A percentile compares a stretch with the other conserved stretches of the same genome.
Conservation (phyloP, 768 basidiomycete species). For the Infundibulicybe gibba region DNA sequence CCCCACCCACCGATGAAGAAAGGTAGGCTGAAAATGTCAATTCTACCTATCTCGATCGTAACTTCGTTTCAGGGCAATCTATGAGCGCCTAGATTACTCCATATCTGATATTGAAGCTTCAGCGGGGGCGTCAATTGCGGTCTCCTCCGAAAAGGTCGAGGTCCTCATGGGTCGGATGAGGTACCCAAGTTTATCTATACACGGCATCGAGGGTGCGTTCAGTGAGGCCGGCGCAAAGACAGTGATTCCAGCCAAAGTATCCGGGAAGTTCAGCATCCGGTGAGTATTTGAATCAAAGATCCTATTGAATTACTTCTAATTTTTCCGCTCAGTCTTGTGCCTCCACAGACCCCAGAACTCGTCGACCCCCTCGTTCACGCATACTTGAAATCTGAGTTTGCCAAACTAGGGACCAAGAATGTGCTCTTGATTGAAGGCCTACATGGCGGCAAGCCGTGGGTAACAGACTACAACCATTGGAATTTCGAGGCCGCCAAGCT, state of each 20-base stretch:
- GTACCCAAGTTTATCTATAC: conserved; percentile 81
- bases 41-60: not conserved
- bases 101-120: conserved; percentile 70
- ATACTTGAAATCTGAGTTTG: conserved; percentile 78
- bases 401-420: conserved; percentile 84
- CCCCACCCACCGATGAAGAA: conserved; percentile 69
- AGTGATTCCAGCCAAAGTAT: conserved; percentile 87
- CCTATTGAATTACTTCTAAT: not conserved
- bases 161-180: conserved; percentile 95
- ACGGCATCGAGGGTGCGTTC: conserved; percentile 96
- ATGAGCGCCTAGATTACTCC: conserved; percentile 71
- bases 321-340: conserved; percentile 54
- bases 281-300: conserved; percentile 24
- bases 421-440: conserved; percentile 65
- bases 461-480: conserved; percentile 84
- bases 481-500: conserved; percentile 86
- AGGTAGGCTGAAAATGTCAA: conserved; percentile 32
- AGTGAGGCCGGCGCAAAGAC: conserved; percentile 82
- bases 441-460: conserved; percentile 89
- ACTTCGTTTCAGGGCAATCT: conserved; percentile 48
- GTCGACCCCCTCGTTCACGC: conserved; percentile 67
- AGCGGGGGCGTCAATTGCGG: conserved; percentile 70
- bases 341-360: conserved; percentile 78
- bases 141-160: conserved; percentile 72
- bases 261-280: conserved; percentile 95